These are phyloP conservation scores for Limonomyces culmigenus DNA, from an alignment of 1,284 basidiomycete species.

Conservation along the genomic window DNA sequence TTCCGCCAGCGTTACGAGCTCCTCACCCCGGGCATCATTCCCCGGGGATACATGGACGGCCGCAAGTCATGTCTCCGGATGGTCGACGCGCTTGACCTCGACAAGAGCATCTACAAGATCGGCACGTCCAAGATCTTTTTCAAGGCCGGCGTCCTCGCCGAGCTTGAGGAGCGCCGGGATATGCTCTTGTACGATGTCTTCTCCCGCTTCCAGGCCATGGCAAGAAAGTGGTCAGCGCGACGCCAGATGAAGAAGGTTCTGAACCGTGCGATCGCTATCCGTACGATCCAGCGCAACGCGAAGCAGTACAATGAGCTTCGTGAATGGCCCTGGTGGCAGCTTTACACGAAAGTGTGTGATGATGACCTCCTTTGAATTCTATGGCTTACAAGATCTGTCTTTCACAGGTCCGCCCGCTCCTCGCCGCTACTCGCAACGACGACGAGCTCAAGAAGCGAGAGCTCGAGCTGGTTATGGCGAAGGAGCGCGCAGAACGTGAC, in stretches of 20 bases:
- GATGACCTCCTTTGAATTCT: conserved; percentile 1
- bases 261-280: conserved; percentile 81
- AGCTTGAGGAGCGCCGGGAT: conserved; percentile 90
- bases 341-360: conserved; percentile 72
- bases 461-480: conserved; percentile 66
- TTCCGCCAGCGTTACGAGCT: conserved; percentile 97
- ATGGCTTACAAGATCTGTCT: conserved; percentile 4
- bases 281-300: conserved; percentile 90
- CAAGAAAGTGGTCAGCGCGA: conserved; percentile 74
- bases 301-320: conserved; percentile 76
- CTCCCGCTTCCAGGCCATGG: conserved; percentile 73
- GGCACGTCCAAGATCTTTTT: conserved; percentile 99
- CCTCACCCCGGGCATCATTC: conserved; percentile 84
- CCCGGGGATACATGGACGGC: conserved; percentile 93
- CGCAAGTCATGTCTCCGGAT: conserved; percentile 90
- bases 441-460: conserved; percentile 87
- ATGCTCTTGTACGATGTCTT: conserved; percentile 80
- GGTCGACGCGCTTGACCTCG: conserved; percentile 80
- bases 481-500: conserved; percentile 78
- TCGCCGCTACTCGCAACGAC: conserved; percentile 86
- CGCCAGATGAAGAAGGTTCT: conserved; percentile 92
- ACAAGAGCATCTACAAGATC: conserved; percentile 75
- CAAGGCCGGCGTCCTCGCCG: conserved; percentile 97
- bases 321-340: conserved; percentile 99
- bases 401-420: conserved; percentile 67